Evolutionary conservation across 495 filamentous ascomycete genomes (phyloP).

Genomic region (Melanomma pulvis-pyrius): DNA sequence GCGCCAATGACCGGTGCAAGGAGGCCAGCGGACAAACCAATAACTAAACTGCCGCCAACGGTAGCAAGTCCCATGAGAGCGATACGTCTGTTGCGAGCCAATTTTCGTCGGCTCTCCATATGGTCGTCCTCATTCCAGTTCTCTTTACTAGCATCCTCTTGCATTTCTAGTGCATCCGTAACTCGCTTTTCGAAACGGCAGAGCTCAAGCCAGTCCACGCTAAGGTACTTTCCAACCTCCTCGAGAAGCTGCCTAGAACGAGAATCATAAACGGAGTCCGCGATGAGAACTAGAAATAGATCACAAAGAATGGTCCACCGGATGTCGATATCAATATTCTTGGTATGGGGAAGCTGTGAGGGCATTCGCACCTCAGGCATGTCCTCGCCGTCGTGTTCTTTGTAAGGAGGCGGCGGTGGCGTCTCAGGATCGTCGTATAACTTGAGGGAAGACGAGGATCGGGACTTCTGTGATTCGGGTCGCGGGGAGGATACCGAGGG

Average conservation of each 20-base stretch:
- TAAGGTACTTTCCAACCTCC: conserved; percentile 74
- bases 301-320: conserved; percentile 98
- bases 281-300: conserved; percentile 89
- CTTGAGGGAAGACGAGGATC: conserved; percentile 19
- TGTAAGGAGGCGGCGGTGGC: conserved; percentile 68
- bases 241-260: conserved; percentile 86
- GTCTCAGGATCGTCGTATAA: conserved; percentile 29
- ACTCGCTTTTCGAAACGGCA: conserved; percentile 97
- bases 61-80: conserved; percentile 97
- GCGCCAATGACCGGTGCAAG: conserved; percentile 93
- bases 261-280: conserved; percentile 92
- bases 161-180: conserved; percentile 96
- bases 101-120: conserved; percentile 83
- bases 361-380: conserved; percentile 76
- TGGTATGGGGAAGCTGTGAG: conserved; percentile 74
- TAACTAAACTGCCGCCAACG: conserved; percentile 92
- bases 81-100: conserved; percentile 75
- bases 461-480: conserved; percentile 16
- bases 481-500: conserved; percentile 26
- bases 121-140: conserved; percentile 97
- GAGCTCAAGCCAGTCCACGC: conserved; percentile 88
- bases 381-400: conserved; percentile 68
- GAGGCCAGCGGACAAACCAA: conserved; percentile 90
- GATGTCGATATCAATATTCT: conserved; percentile 91
- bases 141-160: conserved; percentile 87